Conservation (phyloP, 306 rosid species). For the Acacia crassicarpa region DNA sequence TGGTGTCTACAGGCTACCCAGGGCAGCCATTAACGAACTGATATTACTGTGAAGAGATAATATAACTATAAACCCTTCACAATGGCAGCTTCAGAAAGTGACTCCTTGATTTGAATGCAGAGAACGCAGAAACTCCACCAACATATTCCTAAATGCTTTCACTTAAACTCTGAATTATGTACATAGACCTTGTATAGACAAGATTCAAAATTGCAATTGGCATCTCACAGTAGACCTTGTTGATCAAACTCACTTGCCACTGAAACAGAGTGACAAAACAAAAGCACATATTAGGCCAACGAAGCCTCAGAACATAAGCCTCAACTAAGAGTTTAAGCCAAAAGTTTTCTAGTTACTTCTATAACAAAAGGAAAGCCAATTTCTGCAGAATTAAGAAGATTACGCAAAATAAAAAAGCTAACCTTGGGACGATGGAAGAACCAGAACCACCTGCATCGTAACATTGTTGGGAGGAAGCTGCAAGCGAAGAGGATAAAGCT, state of each 20-base stretch:
- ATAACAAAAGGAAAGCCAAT: background rate
- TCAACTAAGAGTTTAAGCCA: background rate
- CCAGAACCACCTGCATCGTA: slow-evolving; percentile 70
- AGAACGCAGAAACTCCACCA: background rate
- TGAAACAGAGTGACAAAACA: slow-evolving; percentile 35
- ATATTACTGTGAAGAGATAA: slow-evolving; percentile 5
- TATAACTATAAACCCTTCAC: background rate
- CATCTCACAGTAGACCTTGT: slow-evolving; percentile 54
- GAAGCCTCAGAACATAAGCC: background rate
- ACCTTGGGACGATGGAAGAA: slow-evolving; percentile 67
- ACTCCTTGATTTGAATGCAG: slow-evolving; percentile 20
- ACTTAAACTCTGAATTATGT: slow-evolving; percentile 35
- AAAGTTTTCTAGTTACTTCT: background rate
- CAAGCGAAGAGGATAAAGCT: slow-evolving; percentile 84
- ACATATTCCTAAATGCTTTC: slow-evolving; percentile 22
- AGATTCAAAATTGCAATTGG: slow-evolving; percentile 34
- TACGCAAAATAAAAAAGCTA: slow-evolving; percentile 26
- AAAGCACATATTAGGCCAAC: background rate
- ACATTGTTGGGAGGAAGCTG: slow-evolving; percentile 96
- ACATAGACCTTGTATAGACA: slow-evolving; percentile 21
- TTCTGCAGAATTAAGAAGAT: background rate
- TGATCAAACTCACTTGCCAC: slow-evolving; percentile 58
- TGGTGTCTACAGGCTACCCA: background rate
- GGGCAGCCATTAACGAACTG: slow-evolving; percentile 7
- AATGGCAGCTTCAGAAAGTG: background rate